These are phyloP conservation scores for Chlamydomonas applanata DNA, from an alignment of 139 green algal genomes.

Conservation along the genomic window DNA sequence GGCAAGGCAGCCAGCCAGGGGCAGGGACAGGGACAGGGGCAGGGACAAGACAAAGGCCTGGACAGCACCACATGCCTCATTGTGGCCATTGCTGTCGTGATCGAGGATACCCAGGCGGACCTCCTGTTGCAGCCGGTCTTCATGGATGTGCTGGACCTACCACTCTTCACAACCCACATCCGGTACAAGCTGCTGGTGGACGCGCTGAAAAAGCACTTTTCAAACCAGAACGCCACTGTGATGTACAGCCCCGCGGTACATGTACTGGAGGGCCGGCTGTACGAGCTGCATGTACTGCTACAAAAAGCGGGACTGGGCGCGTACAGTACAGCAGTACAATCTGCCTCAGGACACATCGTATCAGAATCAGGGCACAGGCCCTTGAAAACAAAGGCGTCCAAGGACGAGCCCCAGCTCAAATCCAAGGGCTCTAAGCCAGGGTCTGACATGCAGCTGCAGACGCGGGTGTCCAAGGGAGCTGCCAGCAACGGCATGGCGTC, in stretches of 20 bases:
- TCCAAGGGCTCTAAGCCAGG: no score
- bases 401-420: no score
- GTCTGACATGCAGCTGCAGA: no score
- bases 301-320: background rate
- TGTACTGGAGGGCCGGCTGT: background rate
- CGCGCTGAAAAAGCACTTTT: background rate
- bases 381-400: no score
- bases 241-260: background rate
- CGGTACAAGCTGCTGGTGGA: background rate
- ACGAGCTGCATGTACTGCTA: slow-evolving; percentile 1
- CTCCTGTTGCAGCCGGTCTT: background rate
- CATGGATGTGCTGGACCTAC: background rate
- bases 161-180: background rate
- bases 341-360: no score
- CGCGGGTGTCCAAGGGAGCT: no score
- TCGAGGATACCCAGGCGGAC: background rate
- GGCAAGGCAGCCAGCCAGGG: no score
- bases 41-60: background rate
- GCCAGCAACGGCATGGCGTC: no score
- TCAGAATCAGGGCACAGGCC: no score
- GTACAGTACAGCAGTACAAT: no score
- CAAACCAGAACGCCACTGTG: background rate
- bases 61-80: background rate
- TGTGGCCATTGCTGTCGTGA: background rate
- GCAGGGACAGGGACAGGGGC: no score